Conservation (phyloP, 345 rosid species). For the Camelina sativa region DNA sequence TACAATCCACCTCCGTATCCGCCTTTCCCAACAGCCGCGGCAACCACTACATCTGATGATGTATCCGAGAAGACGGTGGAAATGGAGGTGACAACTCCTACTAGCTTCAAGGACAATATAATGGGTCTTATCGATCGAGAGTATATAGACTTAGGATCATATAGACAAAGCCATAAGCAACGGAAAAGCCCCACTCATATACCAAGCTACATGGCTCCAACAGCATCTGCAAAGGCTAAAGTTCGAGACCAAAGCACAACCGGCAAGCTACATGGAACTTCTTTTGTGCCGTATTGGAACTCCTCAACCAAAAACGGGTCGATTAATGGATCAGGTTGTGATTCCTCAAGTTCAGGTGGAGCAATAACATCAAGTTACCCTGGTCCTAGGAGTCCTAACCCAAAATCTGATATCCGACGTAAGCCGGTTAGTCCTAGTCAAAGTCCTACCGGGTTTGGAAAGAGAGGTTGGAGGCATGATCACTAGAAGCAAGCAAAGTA, state of each 20-base stretch:
- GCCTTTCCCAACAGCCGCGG: conserved; percentile 51
- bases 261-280: conserved; percentile 48
- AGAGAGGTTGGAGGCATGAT: conserved; percentile 62
- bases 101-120: conserved; percentile 36
- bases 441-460: conserved; percentile 46
- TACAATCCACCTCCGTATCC: conserved; percentile 58
- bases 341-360: conserved; percentile 78
- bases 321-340: conserved; percentile 53
- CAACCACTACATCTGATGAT: conserved; percentile 60
- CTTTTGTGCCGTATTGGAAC: conserved; percentile 69
- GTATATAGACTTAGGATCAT: conserved; percentile 43
- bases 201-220: conserved; percentile 92
- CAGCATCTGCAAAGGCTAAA: conserved; percentile 92
- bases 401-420: conserved; percentile 41
- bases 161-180: conserved; percentile 46
- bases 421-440: conserved; percentile 52
- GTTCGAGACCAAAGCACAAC: conserved; percentile 52
- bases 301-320: conserved; percentile 64
- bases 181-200: conserved; percentile 43
- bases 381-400: conserved; percentile 68
- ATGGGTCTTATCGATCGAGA: conserved; percentile 42
- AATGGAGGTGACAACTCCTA: conserved; percentile 60
- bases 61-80: conserved; percentile 86
- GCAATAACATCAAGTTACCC: conserved; percentile 49
- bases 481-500: conserved; percentile 19